Evolutionary conservation across 352 stramenopile genomes (phyloP), one percentile per base, ranked within the genome.

Genomic region (Phytopythium oedochilum): DNA sequence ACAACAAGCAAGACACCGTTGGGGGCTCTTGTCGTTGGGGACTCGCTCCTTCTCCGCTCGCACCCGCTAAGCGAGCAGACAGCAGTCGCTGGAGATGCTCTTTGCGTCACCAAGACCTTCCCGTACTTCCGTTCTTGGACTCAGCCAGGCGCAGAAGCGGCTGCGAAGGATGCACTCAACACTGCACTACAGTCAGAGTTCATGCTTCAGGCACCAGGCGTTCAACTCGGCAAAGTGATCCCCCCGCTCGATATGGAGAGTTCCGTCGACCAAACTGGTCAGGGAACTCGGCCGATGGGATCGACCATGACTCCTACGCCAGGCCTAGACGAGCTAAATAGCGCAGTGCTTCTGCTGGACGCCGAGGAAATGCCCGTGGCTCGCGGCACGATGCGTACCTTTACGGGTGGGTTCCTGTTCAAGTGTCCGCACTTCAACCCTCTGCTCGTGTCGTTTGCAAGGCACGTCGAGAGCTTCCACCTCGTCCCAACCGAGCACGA

Each of bases 41-140:
- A 92, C 50, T 86, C 82, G 26, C 3, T 92, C 56, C 60, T 78
- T 62, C 38, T 71, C 66, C 44, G 53, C 26, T 51, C 45, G 55
- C 26, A 5, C n/a, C 14, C 20, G 0, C 47, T 78, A 8, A 47
- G 59, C 5, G 18, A 59, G 1, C 11, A 52, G 3, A 17, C 32
- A 8, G 28, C 15, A 14, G 39, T 22, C 10, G 17, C 14, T 9
- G 39, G 54, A 5, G 42, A 52, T 20, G 48, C 67, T 38, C 47
- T 92, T 4, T 66, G 73, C n/a, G 60, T 84, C 22, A 92, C 82
- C 0, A 66, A 74, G 22, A 54, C 61, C 26, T 90, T 92, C 46
- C 57, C 78, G 7, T 78, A 81, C 58, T 80, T 90, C 43, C 73
- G 74, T 3, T 83, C 79, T 14, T 92, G 82, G 82, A 59, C 82